Evolutionary conservation across 78 protist species (phyloP).

Genomic region (Dictyostelium intermedium): DNA sequence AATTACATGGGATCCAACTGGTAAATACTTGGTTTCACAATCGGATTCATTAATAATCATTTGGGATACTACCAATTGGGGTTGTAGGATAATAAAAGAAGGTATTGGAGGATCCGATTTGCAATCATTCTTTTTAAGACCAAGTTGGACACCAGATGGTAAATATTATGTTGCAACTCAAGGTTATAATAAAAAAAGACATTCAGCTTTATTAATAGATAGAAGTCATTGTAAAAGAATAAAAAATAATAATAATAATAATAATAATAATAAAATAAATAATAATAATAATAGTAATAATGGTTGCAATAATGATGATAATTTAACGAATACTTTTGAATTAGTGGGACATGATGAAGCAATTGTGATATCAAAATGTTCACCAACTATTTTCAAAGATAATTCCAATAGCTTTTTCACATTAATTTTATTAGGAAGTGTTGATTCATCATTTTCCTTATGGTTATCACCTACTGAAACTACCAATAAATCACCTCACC

Average conservation of each 20-base stretch:
- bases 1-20: neutral
- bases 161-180: neutral
- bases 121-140: neutral
- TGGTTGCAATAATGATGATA: neutral
- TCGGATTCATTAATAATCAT: too few relatives aligned
- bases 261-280: neutral
- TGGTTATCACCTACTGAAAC: neutral
- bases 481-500: neutral
- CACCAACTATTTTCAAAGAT: neutral
- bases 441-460: neutral
- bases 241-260: too few relatives aligned
- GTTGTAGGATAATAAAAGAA: neutral
- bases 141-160: too few relatives aligned
- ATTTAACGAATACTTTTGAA: neutral
- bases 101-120: neutral
- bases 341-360: neutral
- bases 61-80: neutral
- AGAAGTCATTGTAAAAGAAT: too few relatives aligned
- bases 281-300: neutral
- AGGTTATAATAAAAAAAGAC: neutral
- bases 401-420: neutral
- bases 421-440: neutral
- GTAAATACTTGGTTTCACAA: too few relatives aligned
- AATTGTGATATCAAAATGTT: neutral
- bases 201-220: neutral